A percentile compares a stretch with the other conserved stretches of the same genome.
phyloP scores from a whole-genome alignment of 2,329 filamentous ascomycete genomes.

The Sclerotinia sclerotiorum region DNA sequence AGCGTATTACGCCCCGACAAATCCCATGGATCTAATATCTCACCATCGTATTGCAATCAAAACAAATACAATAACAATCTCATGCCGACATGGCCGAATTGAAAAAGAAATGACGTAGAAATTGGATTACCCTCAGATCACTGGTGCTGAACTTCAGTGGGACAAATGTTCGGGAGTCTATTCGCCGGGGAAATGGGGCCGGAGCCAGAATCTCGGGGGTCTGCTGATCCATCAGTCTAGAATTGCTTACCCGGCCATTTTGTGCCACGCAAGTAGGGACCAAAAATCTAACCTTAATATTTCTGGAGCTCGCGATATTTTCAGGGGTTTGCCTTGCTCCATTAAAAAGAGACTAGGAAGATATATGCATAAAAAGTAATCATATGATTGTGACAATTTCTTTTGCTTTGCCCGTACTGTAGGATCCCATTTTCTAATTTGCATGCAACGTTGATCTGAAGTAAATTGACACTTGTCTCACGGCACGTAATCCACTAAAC shows the following conservation, averaged over 20 bases:
- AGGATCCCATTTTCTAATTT: not conserved
- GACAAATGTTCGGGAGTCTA: not conserved
- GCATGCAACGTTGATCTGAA: slow-evolving; percentile 20
- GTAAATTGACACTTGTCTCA: slow-evolving; percentile 12
- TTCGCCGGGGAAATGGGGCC: not conserved
- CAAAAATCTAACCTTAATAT: not conserved
- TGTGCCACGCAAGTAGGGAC: not conserved
- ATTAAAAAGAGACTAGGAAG: not conserved
- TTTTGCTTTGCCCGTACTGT: slow-evolving; percentile 5
- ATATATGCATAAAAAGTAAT: slow-evolving; percentile 5
- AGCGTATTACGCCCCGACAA: not conserved
- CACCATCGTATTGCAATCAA: not conserved
- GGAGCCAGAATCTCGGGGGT: slow-evolving; percentile 10
- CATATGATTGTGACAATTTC: slow-evolving; percentile 7
- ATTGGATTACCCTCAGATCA: not conserved
- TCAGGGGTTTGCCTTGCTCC: slow-evolving; percentile 6
- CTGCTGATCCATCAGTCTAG: slow-evolving; percentile 17
- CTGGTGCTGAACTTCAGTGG: not conserved
- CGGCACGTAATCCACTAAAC: not conserved
- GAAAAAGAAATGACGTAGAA: not conserved
- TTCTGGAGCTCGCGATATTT: not conserved
- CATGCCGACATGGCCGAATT: not conserved
- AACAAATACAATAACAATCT: not conserved
- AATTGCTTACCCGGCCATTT: not conserved
- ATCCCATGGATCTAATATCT: not conserved